These are phyloP conservation scores for Globisporangium mamillatum DNA, from an alignment of 352 stramenopile genomes.

Conservation along the genomic window DNA sequence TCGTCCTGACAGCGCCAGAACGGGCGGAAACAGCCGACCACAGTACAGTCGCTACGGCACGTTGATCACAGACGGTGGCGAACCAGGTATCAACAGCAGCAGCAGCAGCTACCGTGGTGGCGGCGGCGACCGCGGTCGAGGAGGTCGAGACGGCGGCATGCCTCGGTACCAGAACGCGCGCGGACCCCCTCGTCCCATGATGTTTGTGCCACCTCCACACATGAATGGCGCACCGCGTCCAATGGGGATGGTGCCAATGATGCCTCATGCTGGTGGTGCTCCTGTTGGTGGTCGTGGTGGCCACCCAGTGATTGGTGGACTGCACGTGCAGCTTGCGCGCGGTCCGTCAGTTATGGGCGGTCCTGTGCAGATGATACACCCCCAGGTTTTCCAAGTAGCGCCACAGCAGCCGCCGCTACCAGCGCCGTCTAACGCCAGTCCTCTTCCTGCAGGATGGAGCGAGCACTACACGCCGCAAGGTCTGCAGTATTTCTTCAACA, in stretches of 20 bases:
- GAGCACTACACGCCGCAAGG: conserved; percentile 57
- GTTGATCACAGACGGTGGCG: background rate
- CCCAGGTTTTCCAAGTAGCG: background rate
- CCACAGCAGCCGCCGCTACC: background rate
- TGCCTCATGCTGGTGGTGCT: background rate
- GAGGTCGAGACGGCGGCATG: conserved; percentile 1
- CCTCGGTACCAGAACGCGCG: background rate
- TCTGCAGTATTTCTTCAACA: conserved; percentile 61
- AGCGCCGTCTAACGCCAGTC: background rate
- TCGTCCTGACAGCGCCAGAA: background rate
- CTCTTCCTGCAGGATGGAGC: conserved; percentile 54
- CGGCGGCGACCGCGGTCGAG: background rate
- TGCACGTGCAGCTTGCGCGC: conserved; percentile 5
- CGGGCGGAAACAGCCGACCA: conserved; percentile 2
- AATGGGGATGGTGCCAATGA: conserved; percentile 10
- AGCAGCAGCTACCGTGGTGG: background rate
- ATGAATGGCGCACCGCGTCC: conserved; percentile 2
- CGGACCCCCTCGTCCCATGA: conserved; percentile 2
- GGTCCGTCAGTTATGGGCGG: background rate
- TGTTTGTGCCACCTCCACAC: background rate
- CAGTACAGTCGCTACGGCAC: conserved; percentile 16
- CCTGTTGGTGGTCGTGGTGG: conserved; percentile 6
- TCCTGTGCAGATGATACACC: background rate
- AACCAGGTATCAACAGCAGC: background rate
- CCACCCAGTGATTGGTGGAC: background rate